A percentile compares a stretch with the other conserved stretches of the same genome.
These are phyloP conservation scores for Sarocladium strictum DNA, from an alignment of 2,329 filamentous ascomycete species.

Conservation along the genomic window DNA sequence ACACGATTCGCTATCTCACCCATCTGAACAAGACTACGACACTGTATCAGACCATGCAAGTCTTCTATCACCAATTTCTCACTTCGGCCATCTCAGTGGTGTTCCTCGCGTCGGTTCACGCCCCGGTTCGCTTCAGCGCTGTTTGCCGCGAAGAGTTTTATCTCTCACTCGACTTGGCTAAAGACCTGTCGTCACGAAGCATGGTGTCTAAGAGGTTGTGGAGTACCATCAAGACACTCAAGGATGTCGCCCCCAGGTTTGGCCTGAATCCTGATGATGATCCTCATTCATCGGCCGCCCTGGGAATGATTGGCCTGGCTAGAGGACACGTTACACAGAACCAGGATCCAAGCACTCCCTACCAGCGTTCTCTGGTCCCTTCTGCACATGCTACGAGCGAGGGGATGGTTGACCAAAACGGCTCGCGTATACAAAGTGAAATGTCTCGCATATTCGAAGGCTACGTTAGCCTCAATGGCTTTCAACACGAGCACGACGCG, in stretches of 20 bases:
- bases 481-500: conserved; percentile 24
- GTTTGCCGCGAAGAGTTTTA: conserved; percentile 71
- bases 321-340: conserved; percentile 26
- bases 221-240: conserved; percentile 65
- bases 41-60: conserved; percentile 65
- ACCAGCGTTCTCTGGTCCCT: conserved; percentile 18
- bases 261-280: conserved; percentile 48
- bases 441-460: conserved; percentile 43
- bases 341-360: conserved; percentile 18
- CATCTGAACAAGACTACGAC: conserved; percentile 67
- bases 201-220: conserved; percentile 69
- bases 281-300: conserved; percentile 43
- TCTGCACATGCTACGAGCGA: conserved; percentile 15
- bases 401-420: conserved; percentile 31
- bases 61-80: conserved; percentile 77
- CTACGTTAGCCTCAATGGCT: conserved; percentile 30
- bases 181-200: conserved; percentile 64
- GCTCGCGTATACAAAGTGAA: conserved; percentile 44
- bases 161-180: conserved; percentile 68
- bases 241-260: conserved; percentile 64
- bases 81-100: conserved; percentile 69
- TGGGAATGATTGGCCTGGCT: conserved; percentile 51
- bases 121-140: conserved; percentile 63
- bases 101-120: conserved; percentile 71
- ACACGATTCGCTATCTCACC: conserved; percentile 66